Evolutionary conservation across 2,329 filamentous ascomycete genomes (phyloP), one percentile per base, ranked within the genome.

Genomic region (Fusarium sacchari): DNA sequence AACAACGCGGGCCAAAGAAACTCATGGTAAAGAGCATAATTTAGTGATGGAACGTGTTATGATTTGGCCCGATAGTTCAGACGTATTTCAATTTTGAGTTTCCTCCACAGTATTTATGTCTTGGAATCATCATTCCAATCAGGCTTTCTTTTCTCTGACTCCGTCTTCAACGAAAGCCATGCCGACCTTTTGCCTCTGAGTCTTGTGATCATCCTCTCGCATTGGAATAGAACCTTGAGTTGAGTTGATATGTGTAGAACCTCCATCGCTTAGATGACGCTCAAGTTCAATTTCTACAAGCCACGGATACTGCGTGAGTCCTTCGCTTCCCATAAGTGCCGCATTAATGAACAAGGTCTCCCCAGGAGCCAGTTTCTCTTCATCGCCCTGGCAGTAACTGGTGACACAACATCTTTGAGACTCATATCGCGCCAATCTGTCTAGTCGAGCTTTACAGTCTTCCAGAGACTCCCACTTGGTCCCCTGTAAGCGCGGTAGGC

Each of bases 301-400:
- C 72, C 72, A 76, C 5, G 74, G 61, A 4, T 57, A n/a, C 5
- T 76, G 67, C 3, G 4, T 22, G 5, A 75, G 40, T 2, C 36
- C 58, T 0, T 44, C 61, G 32, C 22, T n/a, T 15, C 26, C 64
- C 60, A 57, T 64, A 4, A 73, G 20, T 20, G 74, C 64, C 18
- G 74, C 67, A 18, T 76, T 76, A 30, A 76, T 34, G 43, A 76
- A 76, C 1, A 76, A 30, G 1, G 74, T 76, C 30, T 75, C 12
- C 0, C 36, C 57, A 1, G 18, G 1, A 13, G 22, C 3, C 1
- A 76, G 18, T 0, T 15, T 34, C 2, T 42, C 56, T 6, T 64
- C 53, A 15, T 64, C 65, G 1, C 26, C 34, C 4, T 34, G 28
- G 28, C 50, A 65, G 30, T 73, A 68, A 20, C 62, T 72, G 12